phyloP scores from a whole-genome alignment of 179 eudicot species.

The Actinidia chinensis region DNA sequence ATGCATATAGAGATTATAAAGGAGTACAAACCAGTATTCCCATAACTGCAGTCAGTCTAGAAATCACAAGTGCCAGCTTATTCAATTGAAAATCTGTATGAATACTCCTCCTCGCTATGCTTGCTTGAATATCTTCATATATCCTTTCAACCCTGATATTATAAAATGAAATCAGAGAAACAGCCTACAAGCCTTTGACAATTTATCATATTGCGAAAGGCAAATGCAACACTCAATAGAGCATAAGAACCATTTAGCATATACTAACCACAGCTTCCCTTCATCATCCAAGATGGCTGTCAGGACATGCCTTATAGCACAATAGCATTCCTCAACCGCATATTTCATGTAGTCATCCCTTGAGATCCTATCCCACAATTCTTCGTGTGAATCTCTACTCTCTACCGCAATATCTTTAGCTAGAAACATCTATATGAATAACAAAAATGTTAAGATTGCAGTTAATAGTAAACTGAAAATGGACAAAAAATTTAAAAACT shows the following conservation, averaged over 20 bases:
- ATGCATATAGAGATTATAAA: not conserved
- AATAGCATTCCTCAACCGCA: slow-evolving; percentile 86
- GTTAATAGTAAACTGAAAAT: not conserved
- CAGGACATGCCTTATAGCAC: slow-evolving; percentile 62
- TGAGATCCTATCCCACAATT: slow-evolving; percentile 84
- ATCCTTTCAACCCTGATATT: slow-evolving; percentile 80
- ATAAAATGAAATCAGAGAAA: not conserved
- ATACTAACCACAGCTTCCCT: slow-evolving; percentile 82
- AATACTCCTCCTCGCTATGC: slow-evolving; percentile 46
- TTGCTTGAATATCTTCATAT: slow-evolving; percentile 67
- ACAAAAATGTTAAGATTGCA: not conserved
- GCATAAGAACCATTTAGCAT: slow-evolving; percentile 6
- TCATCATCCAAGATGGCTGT: slow-evolving; percentile 74
- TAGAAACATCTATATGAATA: slow-evolving; percentile 62
- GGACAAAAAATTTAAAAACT: not conserved
- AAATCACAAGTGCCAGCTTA: slow-evolving; percentile 78
- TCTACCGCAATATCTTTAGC: slow-evolving; percentile 91
- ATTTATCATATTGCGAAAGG: slow-evolving; percentile 2
- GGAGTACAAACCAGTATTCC: slow-evolving; percentile 82
- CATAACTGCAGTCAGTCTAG: slow-evolving; percentile 83
- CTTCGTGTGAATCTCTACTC: slow-evolving; percentile 71
- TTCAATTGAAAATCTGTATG: slow-evolving; percentile 51
- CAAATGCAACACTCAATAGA: not conserved
- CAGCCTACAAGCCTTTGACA: not conserved
- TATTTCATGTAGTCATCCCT: slow-evolving; percentile 95